Evolutionary conservation across 225 moss, liverwort and hornwort species (phyloP), one percentile per base, ranked within the genome.

Genomic region (Pleurozium schreberi): DNA sequence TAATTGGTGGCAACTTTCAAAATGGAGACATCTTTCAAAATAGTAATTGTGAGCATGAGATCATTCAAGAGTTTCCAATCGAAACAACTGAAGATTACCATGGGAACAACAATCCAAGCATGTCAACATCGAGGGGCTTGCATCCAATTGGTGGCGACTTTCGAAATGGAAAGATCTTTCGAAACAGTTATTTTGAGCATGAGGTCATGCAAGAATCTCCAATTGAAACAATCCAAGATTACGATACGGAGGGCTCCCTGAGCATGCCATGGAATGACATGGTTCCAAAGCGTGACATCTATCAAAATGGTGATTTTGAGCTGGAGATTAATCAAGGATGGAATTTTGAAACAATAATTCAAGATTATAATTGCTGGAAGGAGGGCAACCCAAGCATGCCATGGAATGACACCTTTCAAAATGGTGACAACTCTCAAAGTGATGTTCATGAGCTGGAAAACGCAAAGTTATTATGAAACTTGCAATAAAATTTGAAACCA

Each of bases 61-160:
- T 31, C 0, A 0, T 3, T 50, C 8, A 33, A 30, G 31, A 34
- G 33, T 4, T 20, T 4, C 1, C 0, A 0, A 4, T 3, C 12
- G 34, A 11, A 76, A 14, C 14, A 76, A 22, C 7, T 36, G 3
- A 77, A 38, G 9, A 75, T 75, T 12, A 19, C 49, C 4, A 75
- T 33, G 12, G 1, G 2, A 18, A 75, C 0, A 2, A 0, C 30
- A 31, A 31, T 1, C 11, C 18, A 0, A 47, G 18, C 74, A 47
- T 18, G 18, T 70, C 70, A 40, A 5, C 28, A 17, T 15, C 43
- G 43, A 5, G 3, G 9, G 27, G 28, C 25, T 25, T 26, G 2
- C 25, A 14, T 14, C 70, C 15, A 43, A 8, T 9, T 26, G 26
- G 28, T 73, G 47, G 42, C 3, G 2, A 71, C 45, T 16, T 15